Evolutionary conservation across 257 asterid species (phyloP).

Genomic region (Capsicum chinense): DNA sequence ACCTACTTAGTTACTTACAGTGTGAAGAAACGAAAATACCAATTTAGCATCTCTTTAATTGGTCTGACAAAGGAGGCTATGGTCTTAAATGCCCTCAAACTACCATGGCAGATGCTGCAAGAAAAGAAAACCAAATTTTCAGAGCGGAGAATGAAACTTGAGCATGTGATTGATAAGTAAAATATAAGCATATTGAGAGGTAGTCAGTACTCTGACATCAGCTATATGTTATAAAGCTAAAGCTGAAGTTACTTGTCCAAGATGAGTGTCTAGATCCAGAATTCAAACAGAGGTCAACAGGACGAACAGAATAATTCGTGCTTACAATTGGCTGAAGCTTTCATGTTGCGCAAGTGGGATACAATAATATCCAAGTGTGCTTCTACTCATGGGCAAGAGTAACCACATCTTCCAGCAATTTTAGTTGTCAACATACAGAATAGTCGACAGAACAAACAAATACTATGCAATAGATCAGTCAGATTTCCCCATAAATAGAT

Average conservation of each 20-base stretch:
- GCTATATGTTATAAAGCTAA: background rate
- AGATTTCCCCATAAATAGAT: background rate
- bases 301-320: background rate
- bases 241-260: background rate
- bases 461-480: background rate
- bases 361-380: background rate
- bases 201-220: background rate
- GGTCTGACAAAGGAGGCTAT: conserved; percentile 42
- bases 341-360: background rate
- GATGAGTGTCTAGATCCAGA: background rate
- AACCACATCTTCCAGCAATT: background rate
- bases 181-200: background rate
- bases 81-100: conserved; percentile 48
- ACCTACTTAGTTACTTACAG: conserved; percentile 53
- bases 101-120: conserved; percentile 55
- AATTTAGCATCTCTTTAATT: conserved; percentile 45
- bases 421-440: background rate
- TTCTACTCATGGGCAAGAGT: conserved; percentile 7
- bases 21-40: conserved; percentile 46
- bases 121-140: conserved; percentile 31
- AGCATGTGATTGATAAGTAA: background rate
- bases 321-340: background rate
- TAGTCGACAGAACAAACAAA: background rate
- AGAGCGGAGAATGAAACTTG: background rate
- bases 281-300: background rate